Evolutionary conservation across 2,329 filamentous ascomycete species (phyloP).

Genomic region (Grosmannia serpens): DNA sequence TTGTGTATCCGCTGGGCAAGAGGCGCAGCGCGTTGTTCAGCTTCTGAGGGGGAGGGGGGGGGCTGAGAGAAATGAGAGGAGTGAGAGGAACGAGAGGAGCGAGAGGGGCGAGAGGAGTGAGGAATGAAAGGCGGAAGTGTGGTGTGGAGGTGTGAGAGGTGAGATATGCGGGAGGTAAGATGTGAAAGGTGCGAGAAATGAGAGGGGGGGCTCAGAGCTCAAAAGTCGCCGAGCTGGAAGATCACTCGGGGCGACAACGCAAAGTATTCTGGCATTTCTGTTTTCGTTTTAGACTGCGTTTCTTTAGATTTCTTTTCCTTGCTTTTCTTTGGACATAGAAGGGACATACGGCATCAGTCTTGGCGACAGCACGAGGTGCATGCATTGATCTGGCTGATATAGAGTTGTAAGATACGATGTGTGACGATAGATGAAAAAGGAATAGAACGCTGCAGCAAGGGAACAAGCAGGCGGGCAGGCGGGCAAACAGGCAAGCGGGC

Average conservation of each 20-base stretch:
- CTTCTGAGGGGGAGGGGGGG: conserved; percentile 22
- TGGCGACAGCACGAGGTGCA: neutral
- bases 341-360: too few relatives aligned
- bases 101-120: neutral
- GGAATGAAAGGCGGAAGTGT: neutral
- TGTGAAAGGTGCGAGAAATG: too few relatives aligned
- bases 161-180: too few relatives aligned
- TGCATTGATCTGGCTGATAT: neutral
- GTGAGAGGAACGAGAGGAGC: conserved; percentile 5
- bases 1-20: conserved; percentile 47
- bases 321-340: neutral
- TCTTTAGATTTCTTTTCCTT: neutral
- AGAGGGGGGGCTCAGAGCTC: too few relatives aligned
- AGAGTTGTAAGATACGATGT: neutral
- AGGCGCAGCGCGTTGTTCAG: conserved; percentile 45
- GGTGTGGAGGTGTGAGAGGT: too few relatives aligned
- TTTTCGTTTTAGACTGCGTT: neutral
- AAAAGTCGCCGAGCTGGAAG: too few relatives aligned
- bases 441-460: too few relatives aligned
- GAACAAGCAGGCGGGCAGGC: too few relatives aligned
- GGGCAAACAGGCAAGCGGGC: too few relatives aligned
- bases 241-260: too few relatives aligned
- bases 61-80: conserved; percentile 4
- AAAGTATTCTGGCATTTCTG: neutral
- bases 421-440: neutral